Base-by-base conservation (phyloP, 129 eudicot species). In the Chrysanthemum lavandulifolium region DNA sequence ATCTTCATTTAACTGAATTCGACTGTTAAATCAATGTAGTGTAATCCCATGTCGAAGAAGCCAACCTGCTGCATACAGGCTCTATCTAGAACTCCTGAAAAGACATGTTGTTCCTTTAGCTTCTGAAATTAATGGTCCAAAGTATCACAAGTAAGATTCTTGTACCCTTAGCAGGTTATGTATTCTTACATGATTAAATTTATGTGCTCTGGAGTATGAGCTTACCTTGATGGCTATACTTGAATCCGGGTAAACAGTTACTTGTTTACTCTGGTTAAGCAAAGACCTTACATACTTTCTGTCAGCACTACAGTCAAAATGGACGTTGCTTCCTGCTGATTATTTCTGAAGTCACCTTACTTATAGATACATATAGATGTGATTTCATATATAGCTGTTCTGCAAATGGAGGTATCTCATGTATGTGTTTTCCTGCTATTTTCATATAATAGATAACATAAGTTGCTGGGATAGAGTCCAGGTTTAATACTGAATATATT, bases 1-100 rank as follows among this genome's bases (percentile, higher is more conserved):
- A 6, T 15, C 67, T 36, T 60, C 45, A 31, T 12, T 19, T 52
- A 50, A 36, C 57, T 54, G 65, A 56, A 19, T 25, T 6, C 47
- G 48, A 31, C 64, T 18, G 62, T 58, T 65, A 6, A 61, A 57
- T 61, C 48, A 65, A 23, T 79, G 64, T 84, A 94, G 98, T 77
- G 93, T 86, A 31, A 80, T 90, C 56, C 98, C 96, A 36, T 61
- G 80, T 75, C 88, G 98, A 55, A 87, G 82, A 72, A 78, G 74
- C 71, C 87, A 88, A 50, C 97, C 97, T 58, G 93, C 84, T 25
- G 97, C 97, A 7, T 88, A 90, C 84, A 84, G 98, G 82, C 89
- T 94, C 59, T 94, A 87, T 74, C 68, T 94, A 85, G 98, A 90
- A 81, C 91, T 94, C 55, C 82, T 90, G 19, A 94, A 76, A 67